A percentile compares a stretch with the other conserved stretches of the same genome.
Conservation (phyloP, 192 early-diverging fungal genomes). For the Coemansia sp. region DNA sequence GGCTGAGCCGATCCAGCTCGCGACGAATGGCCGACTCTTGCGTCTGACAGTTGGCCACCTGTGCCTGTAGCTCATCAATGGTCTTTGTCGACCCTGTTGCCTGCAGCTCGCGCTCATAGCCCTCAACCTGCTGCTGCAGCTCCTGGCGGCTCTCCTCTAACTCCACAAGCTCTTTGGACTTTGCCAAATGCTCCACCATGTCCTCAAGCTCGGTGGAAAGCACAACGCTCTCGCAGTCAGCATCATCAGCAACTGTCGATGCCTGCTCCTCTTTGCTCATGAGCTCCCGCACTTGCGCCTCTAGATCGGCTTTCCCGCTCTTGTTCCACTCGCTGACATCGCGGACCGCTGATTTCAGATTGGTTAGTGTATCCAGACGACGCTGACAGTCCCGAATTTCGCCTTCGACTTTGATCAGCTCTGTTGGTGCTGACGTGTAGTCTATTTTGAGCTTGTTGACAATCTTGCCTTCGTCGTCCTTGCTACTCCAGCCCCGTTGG, state of each 20-base stretch:
- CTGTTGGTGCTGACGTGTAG: slow-evolving; percentile 42
- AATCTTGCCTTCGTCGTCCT: slow-evolving; percentile 47
- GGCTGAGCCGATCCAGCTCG: slow-evolving; percentile 57
- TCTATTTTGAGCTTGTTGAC: slow-evolving; percentile 45
- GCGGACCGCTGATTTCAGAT: slow-evolving; percentile 29
- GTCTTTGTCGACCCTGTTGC: slow-evolving; percentile 64
- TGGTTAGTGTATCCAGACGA: slow-evolving; percentile 24
- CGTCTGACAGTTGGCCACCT: slow-evolving; percentile 52
- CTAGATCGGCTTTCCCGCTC: slow-evolving; percentile 21
- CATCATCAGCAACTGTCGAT: slow-evolving; percentile 11
- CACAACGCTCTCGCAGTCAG: slow-evolving; percentile 19
- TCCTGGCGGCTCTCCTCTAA: slow-evolving; percentile 41
- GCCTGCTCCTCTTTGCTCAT: slow-evolving; percentile 41
- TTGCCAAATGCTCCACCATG: slow-evolving; percentile 14
- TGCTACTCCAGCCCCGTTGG: slow-evolving; percentile 64
- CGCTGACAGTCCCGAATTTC: slow-evolving; percentile 29
- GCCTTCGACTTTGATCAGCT: slow-evolving; percentile 34
- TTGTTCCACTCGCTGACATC: slow-evolving; percentile 46
- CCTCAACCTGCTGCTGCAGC: slow-evolving; percentile 53
- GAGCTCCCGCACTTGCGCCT: slow-evolving; percentile 54
- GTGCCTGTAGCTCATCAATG: slow-evolving; percentile 64
- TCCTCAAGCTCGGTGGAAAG: slow-evolving; percentile 21
- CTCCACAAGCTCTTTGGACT: slow-evolving; percentile 27
- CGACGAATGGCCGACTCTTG: slow-evolving; percentile 51
- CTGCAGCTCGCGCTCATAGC: slow-evolving; percentile 55